These are phyloP conservation scores for apple (Malus domestica) DNA, from an alignment of 306 rosid species.

Conservation along the genomic window DNA sequence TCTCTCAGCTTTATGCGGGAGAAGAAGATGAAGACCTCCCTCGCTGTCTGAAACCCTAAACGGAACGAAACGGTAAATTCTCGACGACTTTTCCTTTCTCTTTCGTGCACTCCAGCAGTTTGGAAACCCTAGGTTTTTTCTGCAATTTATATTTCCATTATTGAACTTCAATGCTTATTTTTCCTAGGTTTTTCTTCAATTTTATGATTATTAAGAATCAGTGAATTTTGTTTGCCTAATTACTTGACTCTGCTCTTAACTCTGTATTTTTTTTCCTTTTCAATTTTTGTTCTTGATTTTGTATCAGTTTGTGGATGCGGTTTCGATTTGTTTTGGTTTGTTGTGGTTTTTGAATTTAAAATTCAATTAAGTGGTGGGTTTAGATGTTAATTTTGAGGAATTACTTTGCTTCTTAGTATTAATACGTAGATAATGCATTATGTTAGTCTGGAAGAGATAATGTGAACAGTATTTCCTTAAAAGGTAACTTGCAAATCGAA, in stretches of 20 bases:
- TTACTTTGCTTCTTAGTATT: too few relatives aligned
- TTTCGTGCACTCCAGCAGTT: neutral
- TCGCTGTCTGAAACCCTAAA: neutral
- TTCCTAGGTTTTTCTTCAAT: neutral
- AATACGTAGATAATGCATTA: too few relatives aligned
- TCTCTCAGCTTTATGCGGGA: neutral
- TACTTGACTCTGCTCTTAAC: neutral
- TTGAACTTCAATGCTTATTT: neutral
- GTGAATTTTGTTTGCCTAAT: neutral
- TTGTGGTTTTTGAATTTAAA: neutral
- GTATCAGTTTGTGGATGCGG: too few relatives aligned
- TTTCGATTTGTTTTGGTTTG: too few relatives aligned
- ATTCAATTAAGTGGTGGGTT: too few relatives aligned
- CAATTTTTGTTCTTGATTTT: neutral
- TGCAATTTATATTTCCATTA: neutral
- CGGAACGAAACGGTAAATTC: neutral
- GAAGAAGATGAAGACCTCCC: neutral
- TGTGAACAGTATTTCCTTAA: too few relatives aligned
- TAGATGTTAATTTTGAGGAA: too few relatives aligned
- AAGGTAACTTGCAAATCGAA: too few relatives aligned
- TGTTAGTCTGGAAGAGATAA: too few relatives aligned
- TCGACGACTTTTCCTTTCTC: neutral
- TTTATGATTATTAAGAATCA: too few relatives aligned
- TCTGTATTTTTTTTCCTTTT: too few relatives aligned
- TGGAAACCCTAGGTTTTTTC: neutral